Evolutionary conservation across 768 basidiomycete species (phyloP).

Genomic region (Hysterangium stoloniferum): DNA sequence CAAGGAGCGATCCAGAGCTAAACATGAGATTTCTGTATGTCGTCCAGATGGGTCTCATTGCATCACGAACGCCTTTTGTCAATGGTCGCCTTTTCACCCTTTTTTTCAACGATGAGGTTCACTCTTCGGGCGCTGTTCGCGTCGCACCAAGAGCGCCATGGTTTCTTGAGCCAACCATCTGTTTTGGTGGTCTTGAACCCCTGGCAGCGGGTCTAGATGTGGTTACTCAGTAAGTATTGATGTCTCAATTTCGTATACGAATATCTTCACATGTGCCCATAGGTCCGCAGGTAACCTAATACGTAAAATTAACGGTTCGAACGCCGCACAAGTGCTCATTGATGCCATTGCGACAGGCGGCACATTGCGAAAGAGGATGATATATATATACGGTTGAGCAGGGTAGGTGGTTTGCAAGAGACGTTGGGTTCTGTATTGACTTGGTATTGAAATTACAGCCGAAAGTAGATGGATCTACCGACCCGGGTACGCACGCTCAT

Average conservation of each 20-base stretch:
- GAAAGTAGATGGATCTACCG: too few species aligned
- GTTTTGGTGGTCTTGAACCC: constrained; percentile 33
- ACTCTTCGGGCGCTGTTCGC: constrained; percentile 64
- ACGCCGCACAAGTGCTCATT: constrained; percentile 57
- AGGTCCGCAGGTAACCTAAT: constrained; percentile 73
- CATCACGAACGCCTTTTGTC: constrained; percentile 70
- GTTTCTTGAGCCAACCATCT: constrained; percentile 16
- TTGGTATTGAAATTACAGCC: too few species aligned
- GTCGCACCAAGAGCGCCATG: constrained; percentile 34
- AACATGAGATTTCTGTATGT: background rate
- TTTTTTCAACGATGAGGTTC: constrained; percentile 46
- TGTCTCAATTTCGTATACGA: too few species aligned
- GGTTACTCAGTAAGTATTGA: too few species aligned
- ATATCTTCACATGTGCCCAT: too few species aligned
- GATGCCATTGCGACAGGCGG: constrained; percentile 38
- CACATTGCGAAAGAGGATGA: too few species aligned
- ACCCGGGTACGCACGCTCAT: too few species aligned
- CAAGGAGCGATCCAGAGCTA: constrained; percentile 34
- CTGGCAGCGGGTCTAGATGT: too few species aligned
- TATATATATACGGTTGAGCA: too few species aligned
- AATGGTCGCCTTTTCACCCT: constrained; percentile 70
- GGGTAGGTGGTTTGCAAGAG: too few species aligned
- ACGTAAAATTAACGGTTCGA: constrained; percentile 44
- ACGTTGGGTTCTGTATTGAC: too few species aligned
- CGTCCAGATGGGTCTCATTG: constrained; percentile 61